Percentiles rank a stretch among this genome's conserved stretches.
phyloP scores from a whole-genome alignment of 257 asterid genomes.

The Gardenia jasminoides region DNA sequence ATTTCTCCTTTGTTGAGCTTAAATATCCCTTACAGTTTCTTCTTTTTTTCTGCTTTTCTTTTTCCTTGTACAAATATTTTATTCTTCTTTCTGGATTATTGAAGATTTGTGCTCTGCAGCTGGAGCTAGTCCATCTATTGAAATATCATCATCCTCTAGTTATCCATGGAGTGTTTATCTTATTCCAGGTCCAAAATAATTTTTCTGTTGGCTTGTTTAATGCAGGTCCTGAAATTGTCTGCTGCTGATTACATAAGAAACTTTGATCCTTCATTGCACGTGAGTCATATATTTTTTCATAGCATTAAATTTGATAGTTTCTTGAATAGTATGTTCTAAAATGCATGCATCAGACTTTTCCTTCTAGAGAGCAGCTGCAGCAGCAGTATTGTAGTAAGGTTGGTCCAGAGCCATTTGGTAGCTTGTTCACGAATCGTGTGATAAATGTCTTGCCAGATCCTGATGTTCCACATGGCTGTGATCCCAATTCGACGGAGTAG shows the following conservation, averaged over 20 bases:
- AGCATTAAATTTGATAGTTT: not conserved
- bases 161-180: not conserved
- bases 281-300: constrained; percentile 38
- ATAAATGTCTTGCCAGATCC: constrained; percentile 73
- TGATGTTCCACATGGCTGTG: constrained; percentile 85
- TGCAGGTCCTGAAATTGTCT: constrained; percentile 85
- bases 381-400: constrained; percentile 59
- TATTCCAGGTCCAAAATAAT: no score
- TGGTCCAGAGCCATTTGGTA: constrained; percentile 48
- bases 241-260: constrained; percentile 66
- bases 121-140: no score
- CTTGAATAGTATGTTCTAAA: constrained; percentile 19
- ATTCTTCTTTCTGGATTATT: not conserved
- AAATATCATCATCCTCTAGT: not conserved
- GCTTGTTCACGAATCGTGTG: constrained; percentile 58
- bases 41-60: no score
- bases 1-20: no score
- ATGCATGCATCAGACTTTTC: constrained; percentile 55
- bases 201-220: constrained; percentile 19
- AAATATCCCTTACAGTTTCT: no score
- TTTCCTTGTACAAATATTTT: not conserved
- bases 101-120: not conserved
- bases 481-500: constrained; percentile 81
- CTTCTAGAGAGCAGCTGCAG: constrained; percentile 71
- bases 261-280: constrained; percentile 66